These are phyloP conservation scores for Dillenia suffruticosa DNA, from an alignment of 164 flowering plant species.

Conservation along the genomic window DNA sequence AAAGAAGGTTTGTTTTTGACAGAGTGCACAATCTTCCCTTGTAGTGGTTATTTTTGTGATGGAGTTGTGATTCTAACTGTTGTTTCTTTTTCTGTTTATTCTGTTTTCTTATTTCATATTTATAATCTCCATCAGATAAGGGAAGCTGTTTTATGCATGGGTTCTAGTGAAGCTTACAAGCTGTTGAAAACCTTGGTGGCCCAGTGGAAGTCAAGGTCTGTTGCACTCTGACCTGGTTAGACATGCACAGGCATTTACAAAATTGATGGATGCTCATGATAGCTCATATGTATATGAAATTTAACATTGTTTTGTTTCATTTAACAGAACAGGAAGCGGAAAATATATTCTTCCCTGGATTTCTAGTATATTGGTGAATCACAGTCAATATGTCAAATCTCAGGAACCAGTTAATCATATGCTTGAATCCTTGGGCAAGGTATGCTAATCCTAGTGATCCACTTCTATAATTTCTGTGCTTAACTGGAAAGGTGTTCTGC, in stretches of 20 bases:
- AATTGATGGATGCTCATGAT: not conserved
- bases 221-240: not conserved
- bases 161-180: constrained; percentile 50
- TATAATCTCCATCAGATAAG: constrained; percentile 45
- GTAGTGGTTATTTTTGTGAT: not conserved
- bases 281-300: not conserved
- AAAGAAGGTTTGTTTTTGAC: constrained; percentile 49
- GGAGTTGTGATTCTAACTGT: too few relatives aligned
- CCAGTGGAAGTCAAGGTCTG: constrained; percentile 73
- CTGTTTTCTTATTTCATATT: constrained; percentile 1
- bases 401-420: constrained; percentile 39
- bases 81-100: not conserved
- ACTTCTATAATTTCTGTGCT: not conserved
- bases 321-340: constrained; percentile 51
- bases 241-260: not conserved
- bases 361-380: constrained; percentile 50
- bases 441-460: constrained; percentile 15
- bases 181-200: constrained; percentile 49
- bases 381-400: constrained; percentile 39
- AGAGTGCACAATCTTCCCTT: not conserved
- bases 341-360: constrained; percentile 78
- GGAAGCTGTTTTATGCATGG: constrained; percentile 53
- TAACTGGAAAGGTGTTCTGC: not conserved
- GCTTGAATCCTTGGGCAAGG: constrained; percentile 62
- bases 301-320: not conserved